Conservation (phyloP, 1,139 yeast genomes). For the Geotrichum klebahnii region DNA sequence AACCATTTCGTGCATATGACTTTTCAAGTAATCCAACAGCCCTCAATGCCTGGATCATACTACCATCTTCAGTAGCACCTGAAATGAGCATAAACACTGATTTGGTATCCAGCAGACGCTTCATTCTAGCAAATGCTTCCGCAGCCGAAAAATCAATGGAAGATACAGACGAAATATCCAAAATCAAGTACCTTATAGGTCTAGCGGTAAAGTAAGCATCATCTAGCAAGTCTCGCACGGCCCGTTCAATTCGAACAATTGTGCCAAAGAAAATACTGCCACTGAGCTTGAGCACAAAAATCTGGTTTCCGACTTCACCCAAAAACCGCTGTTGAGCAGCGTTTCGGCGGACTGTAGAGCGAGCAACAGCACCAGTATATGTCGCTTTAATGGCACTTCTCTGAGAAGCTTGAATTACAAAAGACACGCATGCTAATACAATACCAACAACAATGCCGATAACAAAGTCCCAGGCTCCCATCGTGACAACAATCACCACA, state of each 20-base stretch:
- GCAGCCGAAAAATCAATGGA: constrained; percentile 93
- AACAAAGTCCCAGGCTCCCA: constrained; percentile 96
- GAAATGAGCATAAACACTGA: constrained; percentile 71
- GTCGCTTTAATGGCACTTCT: constrained; percentile 77
- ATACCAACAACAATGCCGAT: constrained; percentile 89
- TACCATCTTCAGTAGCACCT: constrained; percentile 65
- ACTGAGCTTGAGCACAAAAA: constrained; percentile 77
- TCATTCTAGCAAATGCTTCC: constrained; percentile 86
- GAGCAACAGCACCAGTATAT: constrained; percentile 81
- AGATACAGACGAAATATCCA: constrained; percentile 80
- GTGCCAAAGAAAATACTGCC: constrained; percentile 93
- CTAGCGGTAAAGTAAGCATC: constrained; percentile 44
- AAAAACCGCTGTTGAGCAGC: constrained; percentile 84
- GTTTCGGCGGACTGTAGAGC: constrained; percentile 90
- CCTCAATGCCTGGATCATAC: constrained; percentile 52
- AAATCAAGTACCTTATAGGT: constrained; percentile 71
- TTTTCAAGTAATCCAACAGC: constrained; percentile 68
- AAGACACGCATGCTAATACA: constrained; percentile 82
- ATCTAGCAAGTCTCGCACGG: constrained; percentile 64
- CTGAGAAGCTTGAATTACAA: constrained; percentile 85
- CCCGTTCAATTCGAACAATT: constrained; percentile 81
- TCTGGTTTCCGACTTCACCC: constrained; percentile 83
- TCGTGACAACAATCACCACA: constrained; percentile 74
- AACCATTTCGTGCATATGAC: constrained; percentile 1
- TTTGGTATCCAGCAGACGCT: constrained; percentile 68